Percentiles rank a stretch among this genome's conserved stretches.
phyloP scores from a whole-genome alignment of 202 grass and related monocot genomes.

The Miscanthus sacchariflorus region DNA sequence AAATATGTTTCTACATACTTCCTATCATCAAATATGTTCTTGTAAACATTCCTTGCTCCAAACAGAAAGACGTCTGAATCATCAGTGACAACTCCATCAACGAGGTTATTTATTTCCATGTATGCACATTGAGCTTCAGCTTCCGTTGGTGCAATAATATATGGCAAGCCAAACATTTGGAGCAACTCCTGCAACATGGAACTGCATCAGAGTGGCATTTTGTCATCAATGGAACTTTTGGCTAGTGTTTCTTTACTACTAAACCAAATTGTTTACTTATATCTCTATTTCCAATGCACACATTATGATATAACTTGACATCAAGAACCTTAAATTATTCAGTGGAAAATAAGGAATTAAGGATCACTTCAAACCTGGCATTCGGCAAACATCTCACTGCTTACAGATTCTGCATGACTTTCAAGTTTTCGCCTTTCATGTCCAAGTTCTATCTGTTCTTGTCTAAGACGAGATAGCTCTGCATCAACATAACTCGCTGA shows the following conservation, averaged over 20 bases:
- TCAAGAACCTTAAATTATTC: slow-evolving; percentile 10
- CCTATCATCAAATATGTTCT: slow-evolving; percentile 98
- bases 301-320: slow-evolving; percentile 22
- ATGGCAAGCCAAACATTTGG: slow-evolving; percentile 99
- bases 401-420: slow-evolving; percentile 91
- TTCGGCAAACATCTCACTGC: slow-evolving; percentile 95
- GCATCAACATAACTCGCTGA: slow-evolving; percentile 73
- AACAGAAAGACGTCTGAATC: slow-evolving; percentile 99
- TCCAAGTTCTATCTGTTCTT: slow-evolving; percentile 83
- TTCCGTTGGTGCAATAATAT: slow-evolving; percentile 97
- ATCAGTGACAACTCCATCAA: slow-evolving; percentile 97
- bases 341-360: slow-evolving; percentile 35
- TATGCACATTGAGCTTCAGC: slow-evolving; percentile 99
- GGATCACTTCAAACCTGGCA: slow-evolving; percentile 75
- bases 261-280: slow-evolving; percentile 35
- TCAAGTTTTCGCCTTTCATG: slow-evolving; percentile 85
- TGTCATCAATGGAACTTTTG: slow-evolving; percentile 18
- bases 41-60: slow-evolving; percentile 92
- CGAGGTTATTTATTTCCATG: slow-evolving; percentile 95
- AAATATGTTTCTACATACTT: slow-evolving; percentile 99
- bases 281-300: slow-evolving; percentile 18
- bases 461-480: slow-evolving; percentile 82
- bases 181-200: slow-evolving; percentile 83
- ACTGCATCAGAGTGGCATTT: slow-evolving; percentile 37
- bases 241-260: not conserved